Evolutionary conservation across 306 rosid species (phyloP), one percentile per base, ranked within the genome.

Genomic region (Prunus salicina): DNA sequence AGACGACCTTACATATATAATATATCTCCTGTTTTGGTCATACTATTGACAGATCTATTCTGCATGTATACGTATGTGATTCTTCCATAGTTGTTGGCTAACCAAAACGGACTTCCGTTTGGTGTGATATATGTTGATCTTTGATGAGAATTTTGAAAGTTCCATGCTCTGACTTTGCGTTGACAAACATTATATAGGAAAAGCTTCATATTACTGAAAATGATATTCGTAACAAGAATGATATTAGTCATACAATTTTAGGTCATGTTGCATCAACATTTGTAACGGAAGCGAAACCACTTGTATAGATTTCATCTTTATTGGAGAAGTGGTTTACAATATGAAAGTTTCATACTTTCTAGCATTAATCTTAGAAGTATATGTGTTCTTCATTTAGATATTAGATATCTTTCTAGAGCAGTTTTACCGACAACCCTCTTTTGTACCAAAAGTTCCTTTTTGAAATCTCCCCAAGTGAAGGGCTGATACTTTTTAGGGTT

Each of bases 351-450:
- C 34, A 15, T 25, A 9, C 51, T 5, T 4, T 51, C 56, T 51
- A 51, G 6, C 20, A 5, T 52, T 52, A 52, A 16, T 52, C 57
- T 14, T 52, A 18, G 8, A 16, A 52, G 19, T 16, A 14, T 22
- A 4, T 13, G 0, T 38, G 43, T 2, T 10, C 20, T 55, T 57
- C 56, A 58, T 18, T 60, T 58, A 5, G 67, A 14, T 10, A 73
- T 60, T 43, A 24, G 57, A 28, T 73, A 60, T 73, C 68, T 58
- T 73, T 24, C 57, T 2, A 43, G 77, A 13, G 77, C 58, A 19
- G 58, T 73, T 60, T 73, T 73, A 60, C 56, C 77, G 25, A 73
- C 68, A 24, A 60, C 77, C 57, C 77, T 60, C 50, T 60, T 73
- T 58, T 73, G 77, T 58, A 73, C 12, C 68, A 73, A 11, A 22